Evolutionary conservation across 352 stramenopile genomes (phyloP), one percentile per base, ranked within the genome.

Genomic region (Pythium grandisporangium): DNA sequence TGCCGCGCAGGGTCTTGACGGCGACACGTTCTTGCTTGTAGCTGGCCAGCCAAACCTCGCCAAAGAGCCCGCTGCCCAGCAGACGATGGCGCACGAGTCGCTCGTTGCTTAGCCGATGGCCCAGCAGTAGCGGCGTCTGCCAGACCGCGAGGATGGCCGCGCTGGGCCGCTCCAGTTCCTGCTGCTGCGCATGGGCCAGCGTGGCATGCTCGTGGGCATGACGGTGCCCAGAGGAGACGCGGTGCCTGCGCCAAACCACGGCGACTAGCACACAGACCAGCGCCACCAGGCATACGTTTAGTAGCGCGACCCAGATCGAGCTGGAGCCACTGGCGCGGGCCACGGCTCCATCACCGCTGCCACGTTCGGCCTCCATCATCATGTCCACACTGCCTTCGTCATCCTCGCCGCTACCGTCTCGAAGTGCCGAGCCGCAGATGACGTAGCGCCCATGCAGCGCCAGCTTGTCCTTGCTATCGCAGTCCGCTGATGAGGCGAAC

Each of bases 21-120:
- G 41, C 49, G 11, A 48, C 26, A 1, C 2, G 8, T 10, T 46
- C 10, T 16, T 51, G 6, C 10, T 47, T 32, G 42, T 61, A 61
- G 5, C 26, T 30, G 3, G 33, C 53, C 11, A 61, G 42, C 53
- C 53, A 61, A 14, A 61, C 47, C 30, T 61, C 47, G 20, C 47
- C 53, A 44, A 45, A 57, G 32, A 42, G 40, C 19, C 53, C 53
- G 21, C 25, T 51, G 38, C 46, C 45, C 2, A 57, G 12, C 1
- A 45, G 7, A 16, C 36, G 49, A 11, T 30, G 45, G 0, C 42
- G 26, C 14, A 23, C n/a, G 5, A 57, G 30, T 6, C 42, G 27
- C n/a, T 51, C 42, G 6, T 33, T 25, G 24, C 47, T 37, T 0
- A 57, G 49, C 0, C 42, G 35, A 21, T 57, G 20, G 27, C 42